Percentiles rank a stretch among this genome's conserved stretches.
Conservation (phyloP, 169 alveolate species). For the Eimeria maxima region DNA sequence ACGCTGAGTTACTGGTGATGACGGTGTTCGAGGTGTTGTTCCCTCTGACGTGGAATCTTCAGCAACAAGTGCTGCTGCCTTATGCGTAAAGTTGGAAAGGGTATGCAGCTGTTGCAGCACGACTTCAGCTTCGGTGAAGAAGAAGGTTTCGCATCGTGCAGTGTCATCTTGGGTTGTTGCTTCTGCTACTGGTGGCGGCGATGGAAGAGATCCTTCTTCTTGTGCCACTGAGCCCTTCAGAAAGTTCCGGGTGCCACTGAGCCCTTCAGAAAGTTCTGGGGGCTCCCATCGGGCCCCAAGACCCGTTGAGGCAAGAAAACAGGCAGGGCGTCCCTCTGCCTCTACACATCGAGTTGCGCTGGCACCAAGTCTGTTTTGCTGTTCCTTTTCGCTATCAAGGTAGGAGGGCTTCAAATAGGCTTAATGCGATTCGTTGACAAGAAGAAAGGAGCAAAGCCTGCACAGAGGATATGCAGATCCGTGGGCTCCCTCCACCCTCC, state of each 20-base stretch:
- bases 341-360: not conserved
- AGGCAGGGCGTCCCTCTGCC: conserved; percentile 2
- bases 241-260: not conserved
- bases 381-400: not conserved
- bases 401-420: too few relatives aligned
- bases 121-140: conserved; percentile 20
- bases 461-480: too few relatives aligned
- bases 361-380: not conserved
- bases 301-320: conserved; percentile 28
- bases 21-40: not conserved
- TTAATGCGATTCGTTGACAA: too few relatives aligned
- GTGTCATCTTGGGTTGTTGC: conserved; percentile 13
- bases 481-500: too few relatives aligned
- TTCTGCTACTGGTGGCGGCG: not conserved
- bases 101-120: conserved; percentile 59
- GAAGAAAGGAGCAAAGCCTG: too few relatives aligned
- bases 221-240: conserved; percentile 15
- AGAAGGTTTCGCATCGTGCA: conserved; percentile 3
- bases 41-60: not conserved
- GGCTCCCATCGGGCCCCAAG: conserved; percentile 9
- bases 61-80: conserved; percentile 55
- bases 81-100: not conserved
- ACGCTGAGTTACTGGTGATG: conserved; percentile 1
- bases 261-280: conserved; percentile 24
- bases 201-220: not conserved